Base-by-base conservation (phyloP, 1,284 basidiomycete genomes). In the Porodaedalea pini region DNA sequence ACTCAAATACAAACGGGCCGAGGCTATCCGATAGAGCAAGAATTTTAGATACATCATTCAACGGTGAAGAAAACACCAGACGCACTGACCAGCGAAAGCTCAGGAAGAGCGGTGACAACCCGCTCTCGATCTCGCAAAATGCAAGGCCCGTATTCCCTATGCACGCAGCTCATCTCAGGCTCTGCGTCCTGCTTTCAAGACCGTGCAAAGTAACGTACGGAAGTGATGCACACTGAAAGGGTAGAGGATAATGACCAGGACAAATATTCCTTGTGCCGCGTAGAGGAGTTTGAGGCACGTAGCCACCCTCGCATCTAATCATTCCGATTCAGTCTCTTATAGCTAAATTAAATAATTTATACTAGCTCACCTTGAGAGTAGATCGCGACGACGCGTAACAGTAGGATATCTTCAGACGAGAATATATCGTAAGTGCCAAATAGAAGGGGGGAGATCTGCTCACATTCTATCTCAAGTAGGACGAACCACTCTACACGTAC, bases 1-100 rank as follows among this genome's bases (percentile, higher is more conserved):
- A 94, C 48, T 94, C 91, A 19, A 85, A 83, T 1, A 83, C 80
- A 71, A 96, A 98, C 2, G 90, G 85, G 8, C 96, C 96, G 56
- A 89, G 92, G 59, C 86, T 87, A 25, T 88, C 86, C 66, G 94
- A 94, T 4, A 98, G 79, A 68, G n/a, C n/a, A n/a, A n/a, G n/a
- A n/a, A n/a, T n/a, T 93, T 94, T n/a, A 99, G 70, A 47, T 11
- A 11, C 40, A 34, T 34, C 13, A 34, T 6, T 21, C 40, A 19
- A n/a, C n/a, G n/a, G n/a, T 15, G 19, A n/a, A 41, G 19, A 41
- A 98, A 69, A 15, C 40, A 41, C 19, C 19, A 41, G 8, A 8
- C 15, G 19, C 19, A 21, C 40, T 19, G 1, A 41, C 40, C 40
- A 41, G 19, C 40, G 40, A 21, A 41, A 21, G 19, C 4, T 41